These are phyloP conservation scores for Patellifolia procumbens DNA, from an alignment of 179 eudicot species.

Conservation along the genomic window DNA sequence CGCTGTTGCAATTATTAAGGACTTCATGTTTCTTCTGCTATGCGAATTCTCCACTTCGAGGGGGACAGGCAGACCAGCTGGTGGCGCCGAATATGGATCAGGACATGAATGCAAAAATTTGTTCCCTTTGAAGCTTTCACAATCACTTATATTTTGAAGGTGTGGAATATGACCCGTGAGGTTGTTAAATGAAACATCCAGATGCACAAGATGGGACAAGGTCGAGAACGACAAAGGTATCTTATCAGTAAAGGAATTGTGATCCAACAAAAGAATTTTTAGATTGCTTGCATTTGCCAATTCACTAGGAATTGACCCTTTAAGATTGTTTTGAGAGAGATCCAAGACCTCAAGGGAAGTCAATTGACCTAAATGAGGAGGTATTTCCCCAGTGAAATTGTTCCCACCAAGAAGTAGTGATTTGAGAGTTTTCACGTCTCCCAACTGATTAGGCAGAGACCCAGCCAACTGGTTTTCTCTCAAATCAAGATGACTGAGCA, in stretches of 20 bases:
- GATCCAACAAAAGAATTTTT: constrained; percentile 41
- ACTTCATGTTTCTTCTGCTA: constrained; percentile 38
- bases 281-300: constrained; percentile 44
- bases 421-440: constrained; percentile 36
- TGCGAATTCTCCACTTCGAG: constrained; percentile 40
- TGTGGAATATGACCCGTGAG: constrained; percentile 58
- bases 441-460: constrained; percentile 45
- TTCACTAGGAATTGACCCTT: constrained; percentile 44
- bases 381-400: constrained; percentile 43
- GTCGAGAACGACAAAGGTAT: constrained; percentile 49
- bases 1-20: constrained; percentile 47
- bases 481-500: constrained; percentile 47
- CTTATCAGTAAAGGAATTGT: constrained; percentile 45
- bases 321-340: constrained; percentile 45
- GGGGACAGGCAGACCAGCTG: constrained; percentile 45
- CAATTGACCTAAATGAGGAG: constrained; percentile 40
- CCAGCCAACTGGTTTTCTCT: constrained; percentile 46
- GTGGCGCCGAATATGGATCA: constrained; percentile 42
- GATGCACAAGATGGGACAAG: constrained; percentile 39
- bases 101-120: constrained; percentile 49
- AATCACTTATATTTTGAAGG: constrained; percentile 39
- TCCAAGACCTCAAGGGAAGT: constrained; percentile 41
- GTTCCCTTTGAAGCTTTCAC: constrained; percentile 49
- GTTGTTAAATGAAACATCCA: constrained; percentile 57
- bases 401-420: constrained; percentile 44